A percentile compares a stretch with the other conserved stretches of the same genome.
Evolutionary conservation across 2,329 filamentous ascomycete genomes (phyloP).

Genomic region (Ploettnerulaceae sp.): DNA sequence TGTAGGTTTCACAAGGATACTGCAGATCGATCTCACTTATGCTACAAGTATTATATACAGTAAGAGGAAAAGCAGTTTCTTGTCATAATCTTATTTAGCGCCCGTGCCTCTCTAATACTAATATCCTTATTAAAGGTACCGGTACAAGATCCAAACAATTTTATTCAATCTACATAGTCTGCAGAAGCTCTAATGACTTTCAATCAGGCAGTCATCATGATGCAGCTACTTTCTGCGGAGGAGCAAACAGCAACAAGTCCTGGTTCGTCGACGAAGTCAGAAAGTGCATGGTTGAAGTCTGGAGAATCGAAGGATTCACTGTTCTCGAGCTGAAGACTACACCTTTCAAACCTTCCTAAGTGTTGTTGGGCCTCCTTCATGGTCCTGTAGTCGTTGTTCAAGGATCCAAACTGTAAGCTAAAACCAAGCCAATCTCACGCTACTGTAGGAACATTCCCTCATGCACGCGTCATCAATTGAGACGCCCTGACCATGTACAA

Average conservation of each 20-base stretch:
- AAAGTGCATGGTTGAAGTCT: neutral
- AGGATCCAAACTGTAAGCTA: neutral
- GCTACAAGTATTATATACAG: too few relatives aligned
- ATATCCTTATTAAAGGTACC: too few relatives aligned
- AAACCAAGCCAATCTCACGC: too few relatives aligned
- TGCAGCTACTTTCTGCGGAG: neutral
- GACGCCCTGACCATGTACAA: too few relatives aligned
- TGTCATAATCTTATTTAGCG: too few relatives aligned
- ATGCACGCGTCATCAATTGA: too few relatives aligned
- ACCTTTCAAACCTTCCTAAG: constrained; percentile 2
- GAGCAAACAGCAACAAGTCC: neutral
- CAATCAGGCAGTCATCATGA: constrained; percentile 1
- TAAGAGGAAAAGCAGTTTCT: too few relatives aligned
- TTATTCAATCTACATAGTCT: neutral
- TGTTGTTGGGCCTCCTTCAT: constrained; percentile 2
- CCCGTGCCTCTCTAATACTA: neutral
- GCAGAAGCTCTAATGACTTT: neutral
- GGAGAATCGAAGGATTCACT: neutral
- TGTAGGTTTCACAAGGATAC: too few relatives aligned
- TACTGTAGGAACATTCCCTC: too few relatives aligned
- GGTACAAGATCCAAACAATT: neutral
- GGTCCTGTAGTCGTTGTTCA: too few relatives aligned
- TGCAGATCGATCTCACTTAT: too few relatives aligned
- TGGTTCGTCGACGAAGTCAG: neutral
- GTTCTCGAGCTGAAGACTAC: neutral